phyloP scores from a whole-genome alignment of 352 stramenopile genomes.

The Phytophthora pisi region DNA sequence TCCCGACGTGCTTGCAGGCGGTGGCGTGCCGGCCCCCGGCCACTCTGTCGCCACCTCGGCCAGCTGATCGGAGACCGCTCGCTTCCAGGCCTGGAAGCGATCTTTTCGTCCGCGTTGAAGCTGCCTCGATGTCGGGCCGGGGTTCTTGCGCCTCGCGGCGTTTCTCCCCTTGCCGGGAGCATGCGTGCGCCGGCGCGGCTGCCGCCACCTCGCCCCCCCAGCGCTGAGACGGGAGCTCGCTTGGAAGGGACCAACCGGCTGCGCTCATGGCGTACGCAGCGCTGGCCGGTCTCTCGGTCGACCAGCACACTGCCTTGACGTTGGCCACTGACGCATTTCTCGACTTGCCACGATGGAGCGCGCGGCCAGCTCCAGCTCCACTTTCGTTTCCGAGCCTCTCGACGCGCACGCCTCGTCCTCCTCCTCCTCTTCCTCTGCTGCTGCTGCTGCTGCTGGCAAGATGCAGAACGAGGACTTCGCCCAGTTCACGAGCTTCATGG shows the following conservation, averaged over 20 bases:
- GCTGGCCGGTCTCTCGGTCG: slow-evolving; percentile 20
- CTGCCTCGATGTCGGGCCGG: neutral
- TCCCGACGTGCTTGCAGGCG: too few species aligned
- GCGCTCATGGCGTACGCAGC: too few species aligned
- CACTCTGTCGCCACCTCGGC: neutral
- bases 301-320: slow-evolving; percentile 1
- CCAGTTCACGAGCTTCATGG: slow-evolving; percentile 51
- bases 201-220: slow-evolving; percentile 25
- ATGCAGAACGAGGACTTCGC: slow-evolving; percentile 47
- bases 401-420: slow-evolving; percentile 6
- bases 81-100: neutral
- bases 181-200: slow-evolving; percentile 34
- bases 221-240: slow-evolving; percentile 27
- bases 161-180: slow-evolving; percentile 29
- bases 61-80: slow-evolving; percentile 1
- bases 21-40: neutral
- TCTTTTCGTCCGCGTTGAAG: neutral
- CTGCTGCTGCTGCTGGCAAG: slow-evolving; percentile 1
- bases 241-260: slow-evolving; percentile 4
- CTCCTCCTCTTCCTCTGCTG: too few species aligned
- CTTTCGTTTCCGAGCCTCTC: slow-evolving; percentile 23
- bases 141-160: slow-evolving; percentile 10
- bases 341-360: slow-evolving; percentile 26
- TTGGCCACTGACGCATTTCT: slow-evolving; percentile 23
- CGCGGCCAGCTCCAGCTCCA: slow-evolving; percentile 14